Conservation (phyloP, 495 filamentous ascomycete genomes). For the Cetradonia linearis region DNA sequence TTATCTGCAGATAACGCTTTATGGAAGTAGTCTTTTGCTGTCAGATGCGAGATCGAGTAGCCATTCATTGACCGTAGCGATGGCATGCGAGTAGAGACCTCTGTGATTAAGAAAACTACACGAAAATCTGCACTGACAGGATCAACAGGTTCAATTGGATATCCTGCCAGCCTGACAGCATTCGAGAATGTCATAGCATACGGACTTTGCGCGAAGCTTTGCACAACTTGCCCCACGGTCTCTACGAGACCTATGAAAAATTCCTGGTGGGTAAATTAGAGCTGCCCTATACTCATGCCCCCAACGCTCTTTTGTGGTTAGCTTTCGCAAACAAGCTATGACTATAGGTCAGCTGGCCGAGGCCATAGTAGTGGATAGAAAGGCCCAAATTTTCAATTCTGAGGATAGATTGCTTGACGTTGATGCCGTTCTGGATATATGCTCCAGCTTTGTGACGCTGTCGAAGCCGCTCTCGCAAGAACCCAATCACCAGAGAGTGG, state of each 20-base stretch:
- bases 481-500: too few relatives aligned
- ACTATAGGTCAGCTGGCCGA: conserved; percentile 26
- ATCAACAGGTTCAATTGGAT: conserved; percentile 35
- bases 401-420: conserved; percentile 22
- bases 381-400: conserved; percentile 16
- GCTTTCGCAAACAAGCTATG: conserved; percentile 24
- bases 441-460: conserved; percentile 30
- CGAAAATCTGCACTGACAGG: background rate
- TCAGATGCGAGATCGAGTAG: conserved; percentile 25
- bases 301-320: conserved; percentile 28
- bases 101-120: too few relatives aligned
- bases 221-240: conserved; percentile 26
- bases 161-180: conserved; percentile 31
- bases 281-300: conserved; percentile 17
- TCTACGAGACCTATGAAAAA: conserved; percentile 33
- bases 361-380: background rate
- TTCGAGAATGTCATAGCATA: conserved; percentile 26
- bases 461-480: too few relatives aligned
- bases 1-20: conserved; percentile 25
- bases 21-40: conserved; percentile 22
- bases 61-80: background rate
- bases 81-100: background rate
- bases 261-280: conserved; percentile 27
- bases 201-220: conserved; percentile 27
- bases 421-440: conserved; percentile 25